Evolutionary conservation across 1,284 basidiomycete species (phyloP), one percentile per base, ranked within the genome.

Genomic region (Stereum hirsutum): DNA sequence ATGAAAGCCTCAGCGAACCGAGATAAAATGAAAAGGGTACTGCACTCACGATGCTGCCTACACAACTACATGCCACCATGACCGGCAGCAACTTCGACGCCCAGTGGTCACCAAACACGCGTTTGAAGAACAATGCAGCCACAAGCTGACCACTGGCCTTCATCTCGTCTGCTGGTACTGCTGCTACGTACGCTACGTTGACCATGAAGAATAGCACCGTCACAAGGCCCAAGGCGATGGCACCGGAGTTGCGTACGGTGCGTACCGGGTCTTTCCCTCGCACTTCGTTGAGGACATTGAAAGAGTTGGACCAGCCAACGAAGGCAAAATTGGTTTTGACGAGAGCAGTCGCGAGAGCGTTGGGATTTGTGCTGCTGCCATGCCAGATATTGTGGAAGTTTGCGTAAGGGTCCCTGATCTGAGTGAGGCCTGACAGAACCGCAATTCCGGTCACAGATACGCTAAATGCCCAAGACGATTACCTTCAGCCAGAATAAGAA

Each of bases 371-470:
- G 6, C 50, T 58, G 2, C 70, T 68, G 15, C 70, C 74, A 6
- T 52, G 56, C 50, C 75, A 78, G 1, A 68, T 52, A 49, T 74
- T 58, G 30, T 56, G 54, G 56, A 78, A 77, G 56, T 77, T 75
- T 41, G 59, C 64, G 42, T 56, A 58, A 1, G 74, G 72, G 45
- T 76, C 63, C 37, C 61, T 41, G 24, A 75, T 61, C 23, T 57
- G 57, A 24, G 68, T 69, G 33, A 67, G 54, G 6, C 74, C 74
- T 26, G 65, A 60, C 11, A 78, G 62, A 21, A 72, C 72, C 24
- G 69, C 67, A 20, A 70, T 55, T 8, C 73, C 72, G 19, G 69
- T 65, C 39, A 70, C 55, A 20, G 67, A 62, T 39, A 74, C 40
- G 21, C 63, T 63, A 14, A 54, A 14, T n/a, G 21, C 15, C 11